Evolutionary conservation across 164 flowering plant species (phyloP).

Genomic region (Aristolochia fimbriata): DNA sequence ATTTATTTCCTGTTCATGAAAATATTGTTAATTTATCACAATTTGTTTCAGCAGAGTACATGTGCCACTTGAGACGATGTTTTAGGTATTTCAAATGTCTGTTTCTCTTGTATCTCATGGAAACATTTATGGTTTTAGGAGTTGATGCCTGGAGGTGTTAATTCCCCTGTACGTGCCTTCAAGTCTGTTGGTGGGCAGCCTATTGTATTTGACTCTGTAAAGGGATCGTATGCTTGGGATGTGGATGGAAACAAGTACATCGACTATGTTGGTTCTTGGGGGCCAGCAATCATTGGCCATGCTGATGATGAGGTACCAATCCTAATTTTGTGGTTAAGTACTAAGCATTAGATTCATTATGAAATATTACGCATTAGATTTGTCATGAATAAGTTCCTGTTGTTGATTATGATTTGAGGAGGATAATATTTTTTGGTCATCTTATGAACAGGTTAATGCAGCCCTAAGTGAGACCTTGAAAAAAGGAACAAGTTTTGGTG

Average conservation of each 20-base stretch:
- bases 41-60: too few species aligned
- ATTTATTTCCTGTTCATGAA: too few species aligned
- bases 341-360: too few species aligned
- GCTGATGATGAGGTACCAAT: conserved; percentile 86
- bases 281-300: conserved; percentile 97
- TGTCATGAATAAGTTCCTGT: too few species aligned
- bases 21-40: too few species aligned
- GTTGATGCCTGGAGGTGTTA: conserved; percentile 99
- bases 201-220: conserved; percentile 78
- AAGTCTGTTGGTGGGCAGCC: conserved; percentile 98
- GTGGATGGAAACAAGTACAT: conserved; percentile 94
- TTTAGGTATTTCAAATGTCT: too few species aligned
- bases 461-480: conserved; percentile 86
- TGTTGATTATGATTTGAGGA: too few species aligned
- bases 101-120: conserved; percentile 1
- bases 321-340: background rate
- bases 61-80: too few species aligned
- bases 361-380: too few species aligned
- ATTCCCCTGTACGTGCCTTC: conserved; percentile 96
- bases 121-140: conserved; percentile 35
- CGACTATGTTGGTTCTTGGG: conserved; percentile 99
- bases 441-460: conserved; percentile 53
- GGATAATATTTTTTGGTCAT: background rate
- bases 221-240: conserved; percentile 89
- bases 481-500: conserved; percentile 97